These are phyloP conservation scores for Pichia sp. DNA, from an alignment of 1,139 yeast genomes.

Conservation along the genomic window DNA sequence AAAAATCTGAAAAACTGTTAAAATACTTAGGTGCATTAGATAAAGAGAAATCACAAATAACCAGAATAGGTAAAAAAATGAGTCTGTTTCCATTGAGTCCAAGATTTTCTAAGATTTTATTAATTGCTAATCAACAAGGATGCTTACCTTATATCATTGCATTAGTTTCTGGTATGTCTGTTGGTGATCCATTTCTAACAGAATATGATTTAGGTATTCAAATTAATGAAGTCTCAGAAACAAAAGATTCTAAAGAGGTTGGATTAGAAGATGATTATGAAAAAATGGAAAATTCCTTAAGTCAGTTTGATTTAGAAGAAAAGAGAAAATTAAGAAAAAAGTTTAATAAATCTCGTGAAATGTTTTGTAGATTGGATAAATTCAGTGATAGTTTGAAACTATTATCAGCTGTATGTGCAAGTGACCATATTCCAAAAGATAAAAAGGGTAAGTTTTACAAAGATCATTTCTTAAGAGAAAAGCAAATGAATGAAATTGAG, in stretches of 20 bases:
- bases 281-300: slow-evolving; percentile 30
- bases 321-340: slow-evolving; percentile 41
- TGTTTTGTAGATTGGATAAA: slow-evolving; percentile 63
- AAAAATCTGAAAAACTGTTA: slow-evolving; percentile 62
- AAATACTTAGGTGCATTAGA: slow-evolving; percentile 76
- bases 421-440: slow-evolving; percentile 61
- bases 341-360: slow-evolving; percentile 49
- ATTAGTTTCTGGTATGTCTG: slow-evolving; percentile 85
- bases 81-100: slow-evolving; percentile 91
- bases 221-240: slow-evolving; percentile 20
- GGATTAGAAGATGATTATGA: slow-evolving; percentile 33
- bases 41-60: slow-evolving; percentile 40
- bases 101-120: slow-evolving; percentile 81
- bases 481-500: slow-evolving; percentile 75
- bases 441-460: slow-evolving; percentile 43
- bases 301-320: slow-evolving; percentile 34
- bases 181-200: slow-evolving; percentile 82
- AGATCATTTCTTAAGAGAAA: slow-evolving; percentile 56
- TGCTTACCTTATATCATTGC: slow-evolving; percentile 87
- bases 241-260: slow-evolving; percentile 15
- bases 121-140: slow-evolving; percentile 79
- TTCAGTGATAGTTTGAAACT: slow-evolving; percentile 69
- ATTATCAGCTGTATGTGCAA: slow-evolving; percentile 82
- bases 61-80: slow-evolving; percentile 80
- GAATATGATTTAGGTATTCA: slow-evolving; percentile 64